Evolutionary conservation across 2,329 filamentous ascomycete genomes (phyloP).

Genomic region (Aspergillus puulaauensis): DNA sequence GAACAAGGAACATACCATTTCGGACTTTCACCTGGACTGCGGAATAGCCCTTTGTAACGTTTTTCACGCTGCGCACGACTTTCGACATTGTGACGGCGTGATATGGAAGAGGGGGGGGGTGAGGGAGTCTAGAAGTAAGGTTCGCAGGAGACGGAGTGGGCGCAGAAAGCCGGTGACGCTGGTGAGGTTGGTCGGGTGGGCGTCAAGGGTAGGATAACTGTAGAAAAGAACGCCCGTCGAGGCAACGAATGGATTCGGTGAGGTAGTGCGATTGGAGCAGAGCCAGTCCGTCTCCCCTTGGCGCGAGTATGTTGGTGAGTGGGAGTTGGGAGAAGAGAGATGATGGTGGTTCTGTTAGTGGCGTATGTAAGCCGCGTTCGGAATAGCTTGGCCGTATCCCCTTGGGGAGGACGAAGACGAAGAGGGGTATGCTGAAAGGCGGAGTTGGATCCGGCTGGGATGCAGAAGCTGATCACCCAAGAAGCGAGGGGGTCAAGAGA

Average conservation of each 20-base stretch:
- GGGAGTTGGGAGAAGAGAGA: constrained; percentile 5
- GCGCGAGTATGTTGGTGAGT: not conserved
- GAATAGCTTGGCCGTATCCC: constrained; percentile 10
- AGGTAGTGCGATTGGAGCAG: not conserved
- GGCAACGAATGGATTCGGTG: not conserved
- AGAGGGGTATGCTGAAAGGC: not conserved
- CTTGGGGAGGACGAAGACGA: not conserved
- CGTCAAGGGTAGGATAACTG: not conserved
- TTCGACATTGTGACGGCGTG: constrained; percentile 71
- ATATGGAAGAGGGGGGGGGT: not conserved
- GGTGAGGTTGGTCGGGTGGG: not conserved
- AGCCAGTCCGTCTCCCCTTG: not conserved
- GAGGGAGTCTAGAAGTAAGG: not conserved
- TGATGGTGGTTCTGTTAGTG: constrained; percentile 7
- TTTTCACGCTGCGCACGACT: constrained; percentile 96
- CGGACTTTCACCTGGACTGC: constrained; percentile 95
- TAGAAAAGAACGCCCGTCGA: not conserved
- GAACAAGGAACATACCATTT: constrained; percentile 68
- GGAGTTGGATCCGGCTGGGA: not conserved
- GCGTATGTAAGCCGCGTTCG: constrained; percentile 21
- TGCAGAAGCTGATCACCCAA: not conserved
- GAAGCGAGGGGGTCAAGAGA: not conserved
- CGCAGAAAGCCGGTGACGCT: constrained; percentile 4
- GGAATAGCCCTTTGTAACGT: constrained; percentile 98
- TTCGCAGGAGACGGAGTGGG: constrained; percentile 1